Evolutionary conservation across 108 stramenopile species (phyloP).

Genomic region (Cylindrotheca closterium): DNA sequence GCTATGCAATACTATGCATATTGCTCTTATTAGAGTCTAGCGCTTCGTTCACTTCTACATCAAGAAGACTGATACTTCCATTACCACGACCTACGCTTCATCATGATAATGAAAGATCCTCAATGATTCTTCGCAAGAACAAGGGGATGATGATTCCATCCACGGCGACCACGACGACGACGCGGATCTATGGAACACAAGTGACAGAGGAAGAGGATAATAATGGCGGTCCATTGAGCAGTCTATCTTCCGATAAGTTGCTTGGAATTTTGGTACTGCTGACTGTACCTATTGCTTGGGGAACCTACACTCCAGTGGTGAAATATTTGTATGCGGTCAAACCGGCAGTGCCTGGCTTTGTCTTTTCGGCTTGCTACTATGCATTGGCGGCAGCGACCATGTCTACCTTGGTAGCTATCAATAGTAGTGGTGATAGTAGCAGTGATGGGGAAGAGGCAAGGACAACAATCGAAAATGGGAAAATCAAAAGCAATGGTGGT

Average conservation of each 20-base stretch:
- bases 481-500: background rate
- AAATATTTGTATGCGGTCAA: conserved; percentile 71
- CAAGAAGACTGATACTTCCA: no score
- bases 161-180: no score
- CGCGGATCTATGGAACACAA: no score
- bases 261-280: conserved; percentile 64
- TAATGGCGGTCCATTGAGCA: background rate
- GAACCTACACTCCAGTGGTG: conserved; percentile 78
- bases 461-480: background rate
- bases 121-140: no score
- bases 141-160: no score
- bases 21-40: no score
- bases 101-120: no score
- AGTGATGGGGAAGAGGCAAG: background rate
- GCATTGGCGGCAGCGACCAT: conserved; percentile 48
- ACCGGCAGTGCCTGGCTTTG: conserved; percentile 81
- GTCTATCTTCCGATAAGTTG: conserved; percentile 19
- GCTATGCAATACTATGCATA: no score
- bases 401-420: conserved; percentile 8
- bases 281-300: conserved; percentile 83
- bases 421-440: background rate
- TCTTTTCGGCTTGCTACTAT: conserved; percentile 87
- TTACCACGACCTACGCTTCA: no score
- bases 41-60: no score
- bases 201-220: background rate